Evolutionary conservation across 2,329 filamentous ascomycete genomes (phyloP).

Genomic region (Aspergillus udagawae): DNA sequence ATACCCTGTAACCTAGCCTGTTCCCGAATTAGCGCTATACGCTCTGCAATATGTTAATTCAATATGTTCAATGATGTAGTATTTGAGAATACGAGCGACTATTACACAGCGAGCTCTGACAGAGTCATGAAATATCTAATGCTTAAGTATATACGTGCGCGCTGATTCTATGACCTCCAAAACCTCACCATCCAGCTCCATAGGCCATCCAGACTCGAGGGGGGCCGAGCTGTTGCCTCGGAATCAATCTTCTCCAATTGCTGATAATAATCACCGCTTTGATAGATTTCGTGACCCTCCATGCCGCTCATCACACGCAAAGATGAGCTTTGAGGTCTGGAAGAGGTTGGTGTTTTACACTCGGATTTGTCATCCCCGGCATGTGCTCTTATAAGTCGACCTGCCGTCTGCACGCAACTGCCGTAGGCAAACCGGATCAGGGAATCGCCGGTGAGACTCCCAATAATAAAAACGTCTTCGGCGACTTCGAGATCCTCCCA

Average conservation of each 20-base stretch:
- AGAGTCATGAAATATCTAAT: neutral
- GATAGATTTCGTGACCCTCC: slow-evolving; percentile 31
- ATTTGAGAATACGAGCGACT: neutral
- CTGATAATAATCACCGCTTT: neutral
- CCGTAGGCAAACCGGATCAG: slow-evolving; percentile 58
- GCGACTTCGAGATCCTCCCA: slow-evolving; percentile 52
- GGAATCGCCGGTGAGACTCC: slow-evolving; percentile 58
- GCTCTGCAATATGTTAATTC: neutral
- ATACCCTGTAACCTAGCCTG: neutral
- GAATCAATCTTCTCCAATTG: neutral
- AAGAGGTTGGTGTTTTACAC: neutral
- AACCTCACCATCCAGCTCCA: slow-evolving; percentile 10
- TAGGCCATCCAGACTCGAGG: slow-evolving; percentile 3
- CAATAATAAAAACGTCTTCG: slow-evolving; percentile 52
- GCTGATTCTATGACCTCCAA: slow-evolving; percentile 6
- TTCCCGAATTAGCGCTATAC: no score
- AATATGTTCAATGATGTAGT: neutral
- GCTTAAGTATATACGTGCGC: neutral
- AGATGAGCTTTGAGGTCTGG: slow-evolving; percentile 16
- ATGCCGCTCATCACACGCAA: slow-evolving; percentile 37
- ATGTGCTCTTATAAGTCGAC: slow-evolving; percentile 42
- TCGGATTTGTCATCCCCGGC: slow-evolving; percentile 13
- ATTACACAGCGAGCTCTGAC: neutral
- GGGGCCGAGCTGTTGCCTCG: neutral
- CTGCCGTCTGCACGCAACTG: slow-evolving; percentile 54